phyloP scores from a whole-genome alignment of 345 rosid genomes.

The Citrus medica region DNA sequence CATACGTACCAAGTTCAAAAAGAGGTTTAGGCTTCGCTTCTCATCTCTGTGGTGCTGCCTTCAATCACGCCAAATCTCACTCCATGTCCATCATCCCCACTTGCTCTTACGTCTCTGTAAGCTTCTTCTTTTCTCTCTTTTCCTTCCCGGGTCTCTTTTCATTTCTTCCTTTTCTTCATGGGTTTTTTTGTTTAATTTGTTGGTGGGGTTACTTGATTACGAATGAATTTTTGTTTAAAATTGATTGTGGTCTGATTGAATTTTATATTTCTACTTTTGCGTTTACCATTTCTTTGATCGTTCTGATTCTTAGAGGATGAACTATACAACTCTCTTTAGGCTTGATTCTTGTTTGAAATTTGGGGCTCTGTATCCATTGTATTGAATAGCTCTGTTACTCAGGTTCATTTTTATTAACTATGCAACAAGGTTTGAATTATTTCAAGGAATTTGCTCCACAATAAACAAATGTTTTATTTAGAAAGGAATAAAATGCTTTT shows the following conservation, averaged over 20 bases:
- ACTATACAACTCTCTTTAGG: background rate
- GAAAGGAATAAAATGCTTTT: background rate
- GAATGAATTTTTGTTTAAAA: background rate
- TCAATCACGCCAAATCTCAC: slow-evolving; percentile 63
- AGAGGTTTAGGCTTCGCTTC: slow-evolving; percentile 88
- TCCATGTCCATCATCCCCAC: slow-evolving; percentile 68
- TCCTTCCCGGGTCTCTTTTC: background rate
- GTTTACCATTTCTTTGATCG: background rate
- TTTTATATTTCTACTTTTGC: background rate
- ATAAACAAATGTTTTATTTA: background rate
- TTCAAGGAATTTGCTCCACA: background rate
- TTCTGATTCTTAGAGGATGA: background rate
- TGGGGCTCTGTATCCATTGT: too few species aligned
- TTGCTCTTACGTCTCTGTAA: slow-evolving; percentile 83
- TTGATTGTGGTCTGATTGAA: background rate
- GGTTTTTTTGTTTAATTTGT: too few species aligned
- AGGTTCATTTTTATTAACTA: background rate
- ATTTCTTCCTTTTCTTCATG: too few species aligned
- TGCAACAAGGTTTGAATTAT: background rate
- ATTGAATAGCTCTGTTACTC: background rate
- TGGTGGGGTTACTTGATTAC: background rate
- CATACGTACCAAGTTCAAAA: slow-evolving; percentile 76
- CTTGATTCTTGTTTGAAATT: background rate
- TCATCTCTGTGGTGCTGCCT: slow-evolving; percentile 72
- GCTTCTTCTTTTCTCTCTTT: slow-evolving; percentile 7